Percentiles rank a stretch among this genome's conserved stretches.
phyloP scores from a whole-genome alignment of 1,284 basidiomycete genomes.

The Phellinidium pouzarii region DNA sequence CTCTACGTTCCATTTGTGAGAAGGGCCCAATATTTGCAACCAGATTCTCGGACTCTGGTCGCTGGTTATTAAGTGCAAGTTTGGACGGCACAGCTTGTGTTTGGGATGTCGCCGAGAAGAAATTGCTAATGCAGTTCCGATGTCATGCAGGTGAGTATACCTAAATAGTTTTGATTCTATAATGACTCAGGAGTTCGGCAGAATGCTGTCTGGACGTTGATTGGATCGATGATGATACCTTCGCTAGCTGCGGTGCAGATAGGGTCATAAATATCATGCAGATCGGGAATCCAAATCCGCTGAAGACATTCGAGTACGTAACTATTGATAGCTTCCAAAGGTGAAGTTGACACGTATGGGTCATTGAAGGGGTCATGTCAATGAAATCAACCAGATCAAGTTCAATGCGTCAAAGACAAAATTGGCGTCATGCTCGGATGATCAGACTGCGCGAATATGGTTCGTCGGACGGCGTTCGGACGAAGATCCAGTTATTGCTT shows the following conservation, averaged over 20 bases:
- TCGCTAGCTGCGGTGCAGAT: slow-evolving; percentile 72
- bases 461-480: slow-evolving; percentile 39
- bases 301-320: slow-evolving; percentile 53
- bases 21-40: slow-evolving; percentile 74
- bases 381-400: slow-evolving; percentile 76
- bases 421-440: slow-evolving; percentile 76
- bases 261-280: slow-evolving; percentile 53
- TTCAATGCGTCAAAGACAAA: slow-evolving; percentile 57
- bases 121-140: slow-evolving; percentile 53
- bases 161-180: not conserved
- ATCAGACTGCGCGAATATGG: slow-evolving; percentile 73
- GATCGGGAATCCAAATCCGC: slow-evolving; percentile 42
- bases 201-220: slow-evolving; percentile 78
- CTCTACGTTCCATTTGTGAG: slow-evolving; percentile 23
- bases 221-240: slow-evolving; percentile 68
- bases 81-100: slow-evolving; percentile 68
- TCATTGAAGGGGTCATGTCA: slow-evolving; percentile 54
- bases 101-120: slow-evolving; percentile 67
- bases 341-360: not conserved
- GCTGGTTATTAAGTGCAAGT: slow-evolving; percentile 65
- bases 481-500: slow-evolving; percentile 26
- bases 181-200: slow-evolving; percentile 20
- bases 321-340: not conserved
- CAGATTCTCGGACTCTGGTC: slow-evolving; percentile 63
- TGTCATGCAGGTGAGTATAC: slow-evolving; percentile 51